Percentiles rank a stretch among this genome's conserved stretches.
Evolutionary conservation across 2,329 filamentous ascomycete species (phyloP).

Genomic region (Trichoderma sp.): DNA sequence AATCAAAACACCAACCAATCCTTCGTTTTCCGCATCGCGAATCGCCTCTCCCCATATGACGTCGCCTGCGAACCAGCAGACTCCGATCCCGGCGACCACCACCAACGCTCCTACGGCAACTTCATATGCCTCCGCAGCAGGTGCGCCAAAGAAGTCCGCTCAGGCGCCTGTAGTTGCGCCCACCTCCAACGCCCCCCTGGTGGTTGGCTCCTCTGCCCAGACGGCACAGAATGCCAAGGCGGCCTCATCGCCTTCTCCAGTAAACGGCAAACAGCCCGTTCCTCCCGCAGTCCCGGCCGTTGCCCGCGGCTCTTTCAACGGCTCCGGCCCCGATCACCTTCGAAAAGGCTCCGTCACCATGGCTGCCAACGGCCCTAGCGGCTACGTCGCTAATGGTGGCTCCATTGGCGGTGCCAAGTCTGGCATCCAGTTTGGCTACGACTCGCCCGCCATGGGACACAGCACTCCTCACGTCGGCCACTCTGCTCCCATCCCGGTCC

Average conservation of each 20-base stretch:
- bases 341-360: slow-evolving; percentile 91
- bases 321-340: slow-evolving; percentile 67
- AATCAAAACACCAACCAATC: neutral
- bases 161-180: slow-evolving; percentile 60
- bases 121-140: slow-evolving; percentile 67
- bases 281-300: slow-evolving; percentile 67
- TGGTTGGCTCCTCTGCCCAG: slow-evolving; percentile 52
- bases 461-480: slow-evolving; percentile 61
- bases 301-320: slow-evolving; percentile 66
- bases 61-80: slow-evolving; percentile 57
- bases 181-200: slow-evolving; percentile 54
- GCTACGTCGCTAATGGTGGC: slow-evolving; percentile 75
- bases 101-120: slow-evolving; percentile 55
- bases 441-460: slow-evolving; percentile 65
- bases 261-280: slow-evolving; percentile 80
- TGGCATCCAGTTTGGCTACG: slow-evolving; percentile 76
- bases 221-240: slow-evolving; percentile 57
- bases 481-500: slow-evolving; percentile 61
- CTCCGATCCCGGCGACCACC: slow-evolving; percentile 56
- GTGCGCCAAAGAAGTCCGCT: slow-evolving; percentile 61
- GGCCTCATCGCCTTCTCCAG: slow-evolving; percentile 66
- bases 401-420: slow-evolving; percentile 56
- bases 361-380: slow-evolving; percentile 74
- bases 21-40: slow-evolving; percentile 30
- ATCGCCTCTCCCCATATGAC: slow-evolving; percentile 51